A percentile compares a stretch with the other conserved stretches of the same genome.
These are phyloP conservation scores for Sergeia podlipaevii DNA, from an alignment of 208 protist genomes.

Conservation along the genomic window DNA sequence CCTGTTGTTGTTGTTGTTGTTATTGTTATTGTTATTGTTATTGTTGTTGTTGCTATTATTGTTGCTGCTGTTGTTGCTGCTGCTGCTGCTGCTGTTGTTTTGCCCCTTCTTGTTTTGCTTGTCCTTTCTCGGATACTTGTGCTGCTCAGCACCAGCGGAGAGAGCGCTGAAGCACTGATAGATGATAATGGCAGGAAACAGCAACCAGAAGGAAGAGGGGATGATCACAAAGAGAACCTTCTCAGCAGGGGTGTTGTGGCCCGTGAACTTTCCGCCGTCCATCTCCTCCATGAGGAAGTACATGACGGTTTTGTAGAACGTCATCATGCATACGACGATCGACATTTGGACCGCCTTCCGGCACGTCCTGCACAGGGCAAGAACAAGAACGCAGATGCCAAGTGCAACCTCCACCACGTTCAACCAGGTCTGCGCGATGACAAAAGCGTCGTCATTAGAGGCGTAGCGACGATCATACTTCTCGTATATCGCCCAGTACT, in stretches of 20 bases:
- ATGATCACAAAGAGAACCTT: slow-evolving; percentile 43
- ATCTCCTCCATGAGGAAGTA: slow-evolving; percentile 65
- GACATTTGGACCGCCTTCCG: slow-evolving; percentile 36
- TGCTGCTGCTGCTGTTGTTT: slow-evolving; percentile 1
- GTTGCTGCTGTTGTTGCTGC: too few species aligned
- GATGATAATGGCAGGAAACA: slow-evolving; percentile 44
- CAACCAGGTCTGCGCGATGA: slow-evolving; percentile 75
- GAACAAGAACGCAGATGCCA: slow-evolving; percentile 33
- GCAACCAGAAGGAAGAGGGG: slow-evolving; percentile 63
- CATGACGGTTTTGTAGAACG: slow-evolving; percentile 77
- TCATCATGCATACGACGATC: slow-evolving; percentile 57
- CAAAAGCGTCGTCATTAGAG: slow-evolving; percentile 79
- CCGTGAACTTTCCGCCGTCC: slow-evolving; percentile 60
- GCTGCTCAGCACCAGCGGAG: neutral
- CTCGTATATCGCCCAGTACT: slow-evolving; percentile 64
- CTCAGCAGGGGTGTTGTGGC: slow-evolving; percentile 54
- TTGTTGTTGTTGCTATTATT: too few species aligned
- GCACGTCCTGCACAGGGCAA: slow-evolving; percentile 11
- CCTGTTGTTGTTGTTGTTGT: too few species aligned
- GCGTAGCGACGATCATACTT: slow-evolving; percentile 71
- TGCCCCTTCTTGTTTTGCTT: slow-evolving; percentile 8
- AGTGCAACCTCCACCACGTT: slow-evolving; percentile 70
- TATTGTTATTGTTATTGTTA: too few species aligned
- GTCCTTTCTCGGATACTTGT: neutral
- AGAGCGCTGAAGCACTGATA: slow-evolving; percentile 34